These are phyloP conservation scores for Gentiana dahurica DNA, from an alignment of 257 asterid genomes.

Conservation along the genomic window DNA sequence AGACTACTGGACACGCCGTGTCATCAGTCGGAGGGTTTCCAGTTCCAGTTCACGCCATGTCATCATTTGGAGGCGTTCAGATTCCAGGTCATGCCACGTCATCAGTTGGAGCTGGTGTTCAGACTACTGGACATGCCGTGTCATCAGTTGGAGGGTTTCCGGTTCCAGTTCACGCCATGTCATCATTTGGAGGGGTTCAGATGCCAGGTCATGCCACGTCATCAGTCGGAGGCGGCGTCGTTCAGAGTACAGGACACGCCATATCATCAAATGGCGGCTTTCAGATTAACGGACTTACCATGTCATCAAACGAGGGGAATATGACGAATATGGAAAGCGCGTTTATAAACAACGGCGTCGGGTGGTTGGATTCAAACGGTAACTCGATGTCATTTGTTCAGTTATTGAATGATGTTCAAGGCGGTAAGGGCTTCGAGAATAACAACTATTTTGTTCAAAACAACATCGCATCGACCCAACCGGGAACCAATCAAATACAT, in stretches of 20 bases:
- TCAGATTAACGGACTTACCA: conserved; percentile 24
- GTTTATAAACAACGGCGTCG: conserved; percentile 1
- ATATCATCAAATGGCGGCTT: conserved; percentile 8
- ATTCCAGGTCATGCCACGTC: no score
- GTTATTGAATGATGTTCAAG: conserved; percentile 16
- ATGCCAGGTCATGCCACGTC: no score
- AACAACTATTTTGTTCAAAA: conserved; percentile 6
- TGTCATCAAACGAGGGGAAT: conserved; percentile 19
- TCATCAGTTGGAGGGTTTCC: conserved; percentile 17
- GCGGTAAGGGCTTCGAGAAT: conserved; percentile 11
- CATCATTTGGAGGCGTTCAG: background rate
- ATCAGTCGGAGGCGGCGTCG: background rate
- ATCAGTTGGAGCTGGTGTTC: no score
- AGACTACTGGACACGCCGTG: conserved; percentile 22
- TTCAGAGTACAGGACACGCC: conserved; percentile 25
- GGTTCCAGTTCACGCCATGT: no score
- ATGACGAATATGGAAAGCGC: conserved; percentile 13
- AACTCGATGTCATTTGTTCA: conserved; percentile 16
- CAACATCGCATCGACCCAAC: conserved; percentile 5
- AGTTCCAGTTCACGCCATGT: no score
- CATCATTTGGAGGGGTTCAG: no score
- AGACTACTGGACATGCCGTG: background rate
- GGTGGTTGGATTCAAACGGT: conserved; percentile 10
- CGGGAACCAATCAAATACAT: no score
- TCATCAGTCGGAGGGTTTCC: conserved; percentile 1